Base-by-base conservation (phyloP, 352 stramenopile species). In the Phytophthora fragariaefolia region DNA sequence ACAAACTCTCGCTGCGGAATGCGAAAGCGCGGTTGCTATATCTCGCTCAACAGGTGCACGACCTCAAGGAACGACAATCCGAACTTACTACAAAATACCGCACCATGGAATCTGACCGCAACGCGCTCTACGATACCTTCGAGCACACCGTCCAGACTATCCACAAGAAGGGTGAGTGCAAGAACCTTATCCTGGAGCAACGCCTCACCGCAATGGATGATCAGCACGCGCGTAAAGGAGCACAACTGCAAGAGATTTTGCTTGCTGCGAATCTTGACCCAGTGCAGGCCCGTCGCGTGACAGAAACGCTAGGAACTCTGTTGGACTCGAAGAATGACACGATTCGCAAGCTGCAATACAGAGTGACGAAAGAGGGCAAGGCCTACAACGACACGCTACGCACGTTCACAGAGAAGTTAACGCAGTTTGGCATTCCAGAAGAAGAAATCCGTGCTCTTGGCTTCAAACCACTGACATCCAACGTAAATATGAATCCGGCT, bases 121-220 rank as follows among this genome's bases (percentile, higher is more conserved):
- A 98, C 50, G 73, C 87, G 34, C 76, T 98, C 6, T 97, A 98
- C 72, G 87, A 96, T 71, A 90, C 79, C 1, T 98, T 98, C 55
- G 91, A 98, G 68, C 78, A 93, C 47, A 89, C 89, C 0, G 85
- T 98, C 15, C 77, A 90, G 60, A 93, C 83, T 15, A 87, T 98
- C 18, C 90, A 97, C 75, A 90, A 94, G 68, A 96, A 97, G 50
- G 80, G 87, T 30, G 92, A 98, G 66, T 96, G 93, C 73, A 92
- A 96, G 60, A 98, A 97, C 74, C 73, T 96, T 22, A 81, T 95
- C 9, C 62, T 96, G 24, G 90, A 98, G 69, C 89, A 97, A 58
- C 85, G 87, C 6, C 71, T 98, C 9, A 58, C 78, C 10, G 73
- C 71, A 5, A 91, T 94, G 76, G 80, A 87, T 47, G 77, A 91